A percentile compares a stretch with the other conserved stretches of the same genome.
Evolutionary conservation across 129 eudicot genomes (phyloP).

Genomic region (Arctium minus): DNA sequence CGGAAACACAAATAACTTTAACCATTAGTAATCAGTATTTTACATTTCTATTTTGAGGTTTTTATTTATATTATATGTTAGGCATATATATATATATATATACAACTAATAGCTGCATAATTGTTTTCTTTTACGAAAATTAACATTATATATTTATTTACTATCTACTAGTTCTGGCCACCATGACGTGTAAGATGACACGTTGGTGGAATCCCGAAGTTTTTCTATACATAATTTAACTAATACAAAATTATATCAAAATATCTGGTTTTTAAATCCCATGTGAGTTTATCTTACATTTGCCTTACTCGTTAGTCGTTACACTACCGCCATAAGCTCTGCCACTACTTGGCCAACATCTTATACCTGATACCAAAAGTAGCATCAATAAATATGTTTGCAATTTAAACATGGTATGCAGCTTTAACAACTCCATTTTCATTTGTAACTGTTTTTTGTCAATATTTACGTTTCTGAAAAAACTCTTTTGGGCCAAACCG

Average conservation of each 20-base stretch:
- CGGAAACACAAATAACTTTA: too few relatives aligned
- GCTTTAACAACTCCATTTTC: neutral
- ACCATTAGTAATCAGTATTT: too few relatives aligned
- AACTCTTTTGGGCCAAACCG: too few relatives aligned
- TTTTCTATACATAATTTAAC: neutral
- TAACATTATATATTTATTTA: neutral
- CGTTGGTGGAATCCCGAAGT: neutral
- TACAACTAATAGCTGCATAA: too few relatives aligned
- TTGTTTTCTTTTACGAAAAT: too few relatives aligned
- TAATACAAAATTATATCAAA: neutral
- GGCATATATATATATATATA: too few relatives aligned
- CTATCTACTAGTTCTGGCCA: neutral
- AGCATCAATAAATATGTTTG: neutral
- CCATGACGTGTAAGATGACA: neutral
- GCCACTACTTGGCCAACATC: slow-evolving; percentile 2
- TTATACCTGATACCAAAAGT: neutral
- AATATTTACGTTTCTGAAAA: too few relatives aligned
- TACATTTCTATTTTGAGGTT: too few relatives aligned
- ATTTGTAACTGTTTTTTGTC: neutral
- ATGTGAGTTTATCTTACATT: neutral
- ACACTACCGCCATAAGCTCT: neutral
- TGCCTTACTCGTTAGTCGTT: neutral
- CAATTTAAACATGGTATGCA: neutral
- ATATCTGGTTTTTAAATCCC: neutral
- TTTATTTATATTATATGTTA: too few relatives aligned